phyloP scores from a whole-genome alignment of 2,329 filamentous ascomycete genomes.

The Arthrinium puccinioides region DNA sequence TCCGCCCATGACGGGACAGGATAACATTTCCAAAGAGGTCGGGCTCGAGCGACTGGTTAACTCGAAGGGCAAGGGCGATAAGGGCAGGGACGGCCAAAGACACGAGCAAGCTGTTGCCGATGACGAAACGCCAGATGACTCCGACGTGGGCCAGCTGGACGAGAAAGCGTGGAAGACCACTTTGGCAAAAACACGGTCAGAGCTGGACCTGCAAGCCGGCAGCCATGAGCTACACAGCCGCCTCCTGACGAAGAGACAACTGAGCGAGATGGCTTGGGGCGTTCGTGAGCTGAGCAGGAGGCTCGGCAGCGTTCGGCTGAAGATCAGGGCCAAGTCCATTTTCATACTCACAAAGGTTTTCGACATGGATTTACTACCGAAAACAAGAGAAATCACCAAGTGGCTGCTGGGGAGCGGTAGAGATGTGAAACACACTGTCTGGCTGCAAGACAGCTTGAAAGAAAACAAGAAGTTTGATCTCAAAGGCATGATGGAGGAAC shows the following conservation, averaged over 20 bases:
- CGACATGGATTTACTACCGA: slow-evolving; percentile 69
- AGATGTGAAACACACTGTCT: slow-evolving; percentile 66
- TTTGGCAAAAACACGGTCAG: slow-evolving; percentile 35
- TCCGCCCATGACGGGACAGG: slow-evolving; percentile 5
- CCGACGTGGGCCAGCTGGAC: slow-evolving; percentile 45
- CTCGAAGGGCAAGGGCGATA: slow-evolving; percentile 20
- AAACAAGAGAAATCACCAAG: slow-evolving; percentile 67
- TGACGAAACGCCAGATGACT: slow-evolving; percentile 29
- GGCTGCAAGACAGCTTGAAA: slow-evolving; percentile 70
- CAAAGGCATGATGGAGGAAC: slow-evolving; percentile 57
- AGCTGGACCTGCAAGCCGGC: slow-evolving; percentile 27
- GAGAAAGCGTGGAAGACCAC: slow-evolving; percentile 47
- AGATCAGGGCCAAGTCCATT: slow-evolving; percentile 72
- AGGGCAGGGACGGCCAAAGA: slow-evolving; percentile 6
- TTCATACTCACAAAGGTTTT: slow-evolving; percentile 91
- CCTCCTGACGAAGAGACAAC: slow-evolving; percentile 88
- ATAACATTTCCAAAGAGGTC: slow-evolving; percentile 17
- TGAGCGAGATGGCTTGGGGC: slow-evolving; percentile 95
- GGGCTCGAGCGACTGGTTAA: slow-evolving; percentile 24
- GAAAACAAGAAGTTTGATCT: slow-evolving; percentile 68
- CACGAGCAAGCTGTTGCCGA: slow-evolving; percentile 25
- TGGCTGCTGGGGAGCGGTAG: slow-evolving; percentile 75
- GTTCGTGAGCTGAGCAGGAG: slow-evolving; percentile 85
- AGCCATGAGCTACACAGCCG: slow-evolving; percentile 45
- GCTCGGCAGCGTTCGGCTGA: slow-evolving; percentile 74